Base-by-base conservation (phyloP, 2,329 filamentous ascomycete species). In the Sarocladium brachiariae region DNA sequence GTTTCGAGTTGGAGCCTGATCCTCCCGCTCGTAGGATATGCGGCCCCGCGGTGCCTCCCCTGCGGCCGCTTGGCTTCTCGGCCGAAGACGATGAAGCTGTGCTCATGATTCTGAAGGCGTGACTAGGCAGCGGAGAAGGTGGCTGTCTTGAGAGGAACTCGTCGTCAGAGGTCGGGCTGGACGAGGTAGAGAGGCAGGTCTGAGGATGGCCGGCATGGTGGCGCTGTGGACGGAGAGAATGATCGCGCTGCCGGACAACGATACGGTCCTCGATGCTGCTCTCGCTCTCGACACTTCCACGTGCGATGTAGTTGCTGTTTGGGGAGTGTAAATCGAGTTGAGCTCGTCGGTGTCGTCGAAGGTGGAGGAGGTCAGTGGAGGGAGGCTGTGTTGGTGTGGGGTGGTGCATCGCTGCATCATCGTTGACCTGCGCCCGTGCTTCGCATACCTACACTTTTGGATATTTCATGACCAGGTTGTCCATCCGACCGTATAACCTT, bases 151-250 rank as follows among this genome's bases (percentile, higher is more conserved):
- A 10, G 19, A 14, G 24, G 21, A 45, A 24, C 19, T 25, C 21
- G 43, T 53, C 56, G 56, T 63, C 59, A 62, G 55, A 58, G 58
- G 54, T 58, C 56, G 38, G 52, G 53, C 21, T 54, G 55, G 58
- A 56, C 56, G 56, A 60, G 55, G 56, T 60, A 52, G 39, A 51
- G 56, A 56, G 50, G 56, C 55, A 51, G 59, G 57, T 52, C 53
- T 56, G 53, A 51, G 57, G 56, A 57, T 60, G 58, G 56, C 58
- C 60, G 56, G 59, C 63, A 65, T 65, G 52, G 54, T 63, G 54
- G 57, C 61, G 39, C 39, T 43, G 39, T n/a, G 35, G 18, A 39
- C 35, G 16, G 21, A 14, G 33, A 18, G 10, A 14, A 35, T 9
- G 33, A 21, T 39, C 16, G 13, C 10, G 16, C 16, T 39, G n/a